These are phyloP conservation scores for Lactarius quietus DNA, from an alignment of 768 basidiomycete genomes.

Conservation along the genomic window DNA sequence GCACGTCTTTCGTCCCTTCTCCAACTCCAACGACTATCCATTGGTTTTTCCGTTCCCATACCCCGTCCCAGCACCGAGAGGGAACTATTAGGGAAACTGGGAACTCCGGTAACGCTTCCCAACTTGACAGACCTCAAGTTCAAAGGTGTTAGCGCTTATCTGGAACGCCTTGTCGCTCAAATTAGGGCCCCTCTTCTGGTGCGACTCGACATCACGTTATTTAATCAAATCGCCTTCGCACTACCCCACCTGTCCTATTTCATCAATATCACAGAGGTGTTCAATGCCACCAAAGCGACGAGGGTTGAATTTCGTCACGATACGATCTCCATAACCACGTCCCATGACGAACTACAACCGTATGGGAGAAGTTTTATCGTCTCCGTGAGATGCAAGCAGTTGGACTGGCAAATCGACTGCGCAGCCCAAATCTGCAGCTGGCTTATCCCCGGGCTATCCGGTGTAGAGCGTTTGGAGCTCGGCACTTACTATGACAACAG, in stretches of 20 bases:
- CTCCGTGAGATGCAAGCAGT: neutral
- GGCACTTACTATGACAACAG: too few species aligned
- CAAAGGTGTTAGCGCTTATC: neutral
- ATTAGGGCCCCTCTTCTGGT: neutral
- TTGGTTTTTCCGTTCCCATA: neutral
- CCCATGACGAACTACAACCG: too few species aligned
- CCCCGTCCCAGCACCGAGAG: neutral
- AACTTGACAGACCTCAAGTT: neutral
- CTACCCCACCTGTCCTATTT: neutral
- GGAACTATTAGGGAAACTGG: neutral
- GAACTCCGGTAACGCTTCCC: neutral
- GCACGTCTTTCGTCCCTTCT: neutral
- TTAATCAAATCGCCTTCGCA: neutral
- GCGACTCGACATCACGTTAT: neutral
- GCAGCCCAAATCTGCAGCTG: neutral
- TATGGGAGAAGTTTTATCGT: too few species aligned
- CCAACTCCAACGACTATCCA: neutral
- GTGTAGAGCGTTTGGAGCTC: neutral
- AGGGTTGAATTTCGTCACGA: neutral
- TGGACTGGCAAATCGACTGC: too few species aligned
- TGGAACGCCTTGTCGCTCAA: neutral
- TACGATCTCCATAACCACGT: too few species aligned
- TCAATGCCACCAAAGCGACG: neutral
- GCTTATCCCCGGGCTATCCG: neutral
- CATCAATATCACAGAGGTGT: neutral